Evolutionary conservation across 371 early-diverging fungal genomes (phyloP).

Genomic region (Cokeromyces recurvatus): DNA sequence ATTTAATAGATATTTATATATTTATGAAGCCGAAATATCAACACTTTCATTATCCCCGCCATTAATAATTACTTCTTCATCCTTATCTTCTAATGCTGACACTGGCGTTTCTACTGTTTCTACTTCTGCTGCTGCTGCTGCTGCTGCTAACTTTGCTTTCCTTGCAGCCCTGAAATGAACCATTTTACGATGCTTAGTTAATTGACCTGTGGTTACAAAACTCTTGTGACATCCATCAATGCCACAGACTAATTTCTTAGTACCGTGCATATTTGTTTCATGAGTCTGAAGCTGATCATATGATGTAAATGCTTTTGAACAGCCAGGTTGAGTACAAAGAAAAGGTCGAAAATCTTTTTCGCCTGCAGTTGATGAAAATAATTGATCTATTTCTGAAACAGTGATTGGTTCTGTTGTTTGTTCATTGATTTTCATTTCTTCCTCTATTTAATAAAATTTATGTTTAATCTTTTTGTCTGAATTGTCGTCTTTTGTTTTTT

Average conservation of each 20-base stretch:
- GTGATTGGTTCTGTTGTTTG: constrained; percentile 36
- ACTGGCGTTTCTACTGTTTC: constrained; percentile 8
- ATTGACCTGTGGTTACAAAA: constrained; percentile 44
- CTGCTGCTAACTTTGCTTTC: constrained; percentile 37
- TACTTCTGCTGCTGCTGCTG: constrained; percentile 33
- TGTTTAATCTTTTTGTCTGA: background rate
- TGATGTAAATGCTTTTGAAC: constrained; percentile 42
- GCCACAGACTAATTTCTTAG: constrained; percentile 42
- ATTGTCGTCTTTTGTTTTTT: background rate
- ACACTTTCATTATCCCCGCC: constrained; percentile 3
- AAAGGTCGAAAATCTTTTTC: constrained; percentile 46
- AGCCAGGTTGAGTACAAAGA: constrained; percentile 43
- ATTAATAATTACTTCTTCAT: constrained; percentile 5
- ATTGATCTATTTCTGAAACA: constrained; percentile 39
- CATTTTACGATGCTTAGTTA: constrained; percentile 51
- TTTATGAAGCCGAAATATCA: background rate
- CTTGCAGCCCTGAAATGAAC: constrained; percentile 47
- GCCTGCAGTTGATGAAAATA: constrained; percentile 39
- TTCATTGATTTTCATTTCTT: constrained; percentile 34
- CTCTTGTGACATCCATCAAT: constrained; percentile 47
- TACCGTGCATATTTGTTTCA: constrained; percentile 50
- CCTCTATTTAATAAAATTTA: constrained; percentile 14
- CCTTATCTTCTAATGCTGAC: background rate
- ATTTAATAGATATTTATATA: too few relatives aligned
- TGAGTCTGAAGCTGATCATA: constrained; percentile 45